phyloP scores from a whole-genome alignment of 306 rosid species.

The Prunus mongolica region DNA sequence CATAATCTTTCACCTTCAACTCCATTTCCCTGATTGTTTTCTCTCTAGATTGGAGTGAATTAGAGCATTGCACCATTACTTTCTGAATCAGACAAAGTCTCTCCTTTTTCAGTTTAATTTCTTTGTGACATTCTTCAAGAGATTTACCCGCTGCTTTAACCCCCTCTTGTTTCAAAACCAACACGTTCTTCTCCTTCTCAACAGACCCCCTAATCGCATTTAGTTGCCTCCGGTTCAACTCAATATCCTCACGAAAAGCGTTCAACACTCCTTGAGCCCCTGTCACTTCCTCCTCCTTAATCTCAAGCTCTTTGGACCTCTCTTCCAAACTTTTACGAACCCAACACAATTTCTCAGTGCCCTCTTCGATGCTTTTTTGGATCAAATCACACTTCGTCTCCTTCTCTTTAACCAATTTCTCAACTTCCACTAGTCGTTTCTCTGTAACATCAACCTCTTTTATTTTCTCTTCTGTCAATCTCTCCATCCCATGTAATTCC shows the following conservation, averaged over 20 bases:
- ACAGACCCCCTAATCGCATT: not conserved
- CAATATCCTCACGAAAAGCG: not conserved
- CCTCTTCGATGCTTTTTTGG: conserved; percentile 12
- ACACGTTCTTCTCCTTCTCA: not conserved
- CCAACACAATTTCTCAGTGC: conserved; percentile 3
- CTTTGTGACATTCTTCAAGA: not conserved
- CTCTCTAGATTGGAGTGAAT: not conserved
- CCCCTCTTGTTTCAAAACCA: not conserved
- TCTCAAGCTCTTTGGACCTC: conserved; percentile 9
- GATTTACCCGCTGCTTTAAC: not conserved
- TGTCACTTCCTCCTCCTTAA: not conserved
- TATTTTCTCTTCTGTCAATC: not conserved
- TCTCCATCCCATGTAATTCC: not conserved
- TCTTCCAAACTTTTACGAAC: not conserved
- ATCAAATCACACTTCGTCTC: conserved; percentile 20
- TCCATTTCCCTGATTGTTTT: not conserved
- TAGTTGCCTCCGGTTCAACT: not conserved
- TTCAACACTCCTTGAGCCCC: not conserved
- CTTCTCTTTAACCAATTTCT: conserved; percentile 29
- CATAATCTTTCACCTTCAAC: not conserved
- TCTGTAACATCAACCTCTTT: conserved; percentile 32
- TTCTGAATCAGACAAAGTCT: not conserved
- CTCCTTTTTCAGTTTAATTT: not conserved
- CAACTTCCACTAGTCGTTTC: conserved; percentile 8
- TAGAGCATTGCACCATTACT: not conserved